Base-by-base conservation (phyloP, 805 yeast species). In the Debaryomyces hansenii region DNA sequence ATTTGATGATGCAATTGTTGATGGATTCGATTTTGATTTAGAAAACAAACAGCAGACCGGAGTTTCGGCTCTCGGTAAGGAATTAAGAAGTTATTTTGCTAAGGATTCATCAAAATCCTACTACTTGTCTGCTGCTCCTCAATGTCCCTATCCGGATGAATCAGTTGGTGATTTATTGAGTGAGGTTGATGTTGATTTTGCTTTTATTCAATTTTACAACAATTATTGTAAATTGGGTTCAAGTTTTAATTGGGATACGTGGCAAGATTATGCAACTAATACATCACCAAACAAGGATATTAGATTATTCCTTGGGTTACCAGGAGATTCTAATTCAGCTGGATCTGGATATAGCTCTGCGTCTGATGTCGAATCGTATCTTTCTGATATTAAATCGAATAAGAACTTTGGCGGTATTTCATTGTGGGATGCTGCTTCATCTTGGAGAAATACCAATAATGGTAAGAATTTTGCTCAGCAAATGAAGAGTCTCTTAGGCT, bases 381-480 rank as follows among this genome's bases (percentile, higher is more conserved):
- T 59, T 9, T 40, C 46, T 29, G 43, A 41, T 29, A 50, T 61
- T 40, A 40, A 49, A 29, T 36, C 47, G n/a, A 49, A 47, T 44
- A 44, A 55, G 37, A 53, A 58, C 49, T 79, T 90, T 54, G 85
- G 85, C 18, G 87, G 90, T 29, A 79, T 91, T 58, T 81, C 85
- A 77, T 69, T 90, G 50, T 91, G 98, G 97, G 96, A 90, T 55
- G 87, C 90, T 12, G 73, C 85, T 8, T 81, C 80, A 52, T 79
- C 79, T 15, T 59, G 55, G 54, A 48, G 53, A 11, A 64, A 64
- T 45, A 53, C 50, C 20, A 55, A 57, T 14, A 41, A 48, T 37
- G 64, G 67, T 27, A 46, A 39, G 8, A 58, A 51, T 20, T 65
- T 51, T 51, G 60, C 56, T 14, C 49, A 75, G 28, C 70, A 66